Evolutionary conservation across 139 green algal species (phyloP), one percentile per base, ranked within the genome.

Genomic region (Yamagishiella unicocca): DNA sequence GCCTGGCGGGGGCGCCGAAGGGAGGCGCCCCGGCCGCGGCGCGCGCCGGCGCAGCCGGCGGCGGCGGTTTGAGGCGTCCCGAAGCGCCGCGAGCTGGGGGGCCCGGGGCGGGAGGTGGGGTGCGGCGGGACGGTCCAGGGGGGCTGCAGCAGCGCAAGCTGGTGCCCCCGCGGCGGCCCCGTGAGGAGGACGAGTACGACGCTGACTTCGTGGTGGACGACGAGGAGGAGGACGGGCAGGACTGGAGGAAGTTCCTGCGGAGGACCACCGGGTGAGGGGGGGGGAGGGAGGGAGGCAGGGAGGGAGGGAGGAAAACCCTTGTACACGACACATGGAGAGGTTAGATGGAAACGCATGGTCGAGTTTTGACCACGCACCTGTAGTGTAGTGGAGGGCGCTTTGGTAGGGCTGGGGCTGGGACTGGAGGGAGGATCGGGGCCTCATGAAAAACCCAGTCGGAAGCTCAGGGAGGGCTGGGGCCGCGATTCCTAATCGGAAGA

Each of bases 121-220:
- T 27, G 6, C 58, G 14, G 14, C 58, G 6, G 58, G 14, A n/a
- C 22, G 14, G 6, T 9, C 17, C 22, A 21, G 58, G 58, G 58
- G 14, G 22, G 17, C 14, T 9, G 66, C 33, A 10, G 21, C 66
- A 35, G n/a, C n/a, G n/a, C n/a, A n/a, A n/a, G n/a, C n/a, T n/a
- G 53, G 5, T 7, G 53, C 5, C 55, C 35, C 61, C 29, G 43
- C 80, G 62, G 14, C 80, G 55, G 31, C 64, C 61, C 3, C 80
- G 76, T 25, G 77, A 83, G 19, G 67, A 85, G 35, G 83, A 91
- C 25, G 79, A 90, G 33, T 76, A 82, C 58, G 84, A 89, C 10
- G 73, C 35, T 4, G 87, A 85, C 40, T 87, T 89, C 76, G 73
- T 89, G 35, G 82, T 87, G n/a, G 88, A 89, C 72, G 82, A 91